Evolutionary conservation across 345 rosid genomes (phyloP), one percentile per base, ranked within the genome.

Genomic region (Bruguiera gymnorhiza): DNA sequence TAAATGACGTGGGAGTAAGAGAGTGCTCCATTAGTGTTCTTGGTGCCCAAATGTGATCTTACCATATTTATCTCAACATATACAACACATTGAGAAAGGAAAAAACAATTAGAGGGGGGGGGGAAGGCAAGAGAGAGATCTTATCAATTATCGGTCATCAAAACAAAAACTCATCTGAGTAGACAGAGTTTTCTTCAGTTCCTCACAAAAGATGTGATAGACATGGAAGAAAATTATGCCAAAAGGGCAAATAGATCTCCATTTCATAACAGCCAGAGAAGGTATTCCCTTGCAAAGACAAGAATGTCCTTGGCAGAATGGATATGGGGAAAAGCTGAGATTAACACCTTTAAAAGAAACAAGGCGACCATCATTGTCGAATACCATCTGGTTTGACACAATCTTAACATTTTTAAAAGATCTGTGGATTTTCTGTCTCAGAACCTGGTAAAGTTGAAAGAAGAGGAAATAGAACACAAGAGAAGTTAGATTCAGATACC

Each of bases 351-450:
- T 90, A 71, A 93, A 93, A 65, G 97, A 85, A 60, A 84, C 69
- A 16, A 93, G 93, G 48, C 32, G 71, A 37, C 97, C 96, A 64
- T 79, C 68, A 67, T 75, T 68, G 30, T 89, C 79, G 65, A 93
- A 90, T 27, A 80, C 85, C 98, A 93, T 93, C 46, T 81, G 82
- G 63, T 93, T 93, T 16, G 97, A 90, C 63, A 93, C 92, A 75
- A 90, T 80, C 86, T 82, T 90, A 46, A 90, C 83, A 63, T 87
- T 93, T 73, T 79, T 87, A 74, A 85, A 90, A 70, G 85, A 75
- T 80, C 82, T 84, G 70, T 85, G 87, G 78, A 87, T 80, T 70
- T 90, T 90, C 83, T 93, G 98, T 78, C 96, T 85, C 82, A 90
- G 75, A 81, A 93, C 97, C 98, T 90, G 73, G 55, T 36, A 62